These are phyloP conservation scores for Ophiostoma montium DNA, from an alignment of 2,329 filamentous ascomycete species.

Conservation along the genomic window DNA sequence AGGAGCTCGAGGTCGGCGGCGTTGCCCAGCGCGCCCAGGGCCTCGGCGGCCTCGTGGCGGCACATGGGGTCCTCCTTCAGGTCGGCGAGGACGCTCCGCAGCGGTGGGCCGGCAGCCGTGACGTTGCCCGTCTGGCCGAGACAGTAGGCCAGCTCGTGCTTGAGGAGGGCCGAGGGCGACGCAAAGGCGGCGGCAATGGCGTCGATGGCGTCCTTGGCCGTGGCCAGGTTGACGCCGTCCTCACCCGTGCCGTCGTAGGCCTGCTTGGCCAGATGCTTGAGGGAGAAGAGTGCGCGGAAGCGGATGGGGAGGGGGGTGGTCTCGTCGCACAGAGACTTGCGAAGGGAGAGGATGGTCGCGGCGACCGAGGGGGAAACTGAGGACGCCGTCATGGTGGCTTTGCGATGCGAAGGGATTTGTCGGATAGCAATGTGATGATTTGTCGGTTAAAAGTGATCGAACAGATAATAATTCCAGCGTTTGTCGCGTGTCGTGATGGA, in stretches of 20 bases:
- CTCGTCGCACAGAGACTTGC: constrained; percentile 68
- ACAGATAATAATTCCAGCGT: too few relatives aligned
- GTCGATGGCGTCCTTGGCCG: constrained; percentile 43
- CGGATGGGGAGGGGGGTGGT: constrained; percentile 69
- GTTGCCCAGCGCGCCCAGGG: constrained; percentile 75
- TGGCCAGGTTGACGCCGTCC: constrained; percentile 16
- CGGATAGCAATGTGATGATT: not conserved
- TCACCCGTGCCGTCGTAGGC: constrained; percentile 25
- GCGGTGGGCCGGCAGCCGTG: constrained; percentile 51
- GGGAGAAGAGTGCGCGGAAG: constrained; percentile 92
- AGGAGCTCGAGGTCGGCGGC: constrained; percentile 59
- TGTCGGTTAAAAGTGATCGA: too few relatives aligned
- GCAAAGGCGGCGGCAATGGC: constrained; percentile 80
- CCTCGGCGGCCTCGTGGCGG: constrained; percentile 91
- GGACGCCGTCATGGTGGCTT: constrained; percentile 16
- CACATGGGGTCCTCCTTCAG: constrained; percentile 85
- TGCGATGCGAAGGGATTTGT: not conserved
- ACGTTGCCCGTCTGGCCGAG: constrained; percentile 77
- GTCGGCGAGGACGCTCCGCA: constrained; percentile 63
- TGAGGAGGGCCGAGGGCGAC: constrained; percentile 78
- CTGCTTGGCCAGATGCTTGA: constrained; percentile 79
- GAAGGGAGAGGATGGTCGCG: constrained; percentile 46
- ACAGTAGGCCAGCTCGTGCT: constrained; percentile 96
- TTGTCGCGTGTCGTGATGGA: too few relatives aligned
- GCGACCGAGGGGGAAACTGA: constrained; percentile 10